Conservation (phyloP, 768 basidiomycete genomes). For the Tricholoma saponaceum region DNA sequence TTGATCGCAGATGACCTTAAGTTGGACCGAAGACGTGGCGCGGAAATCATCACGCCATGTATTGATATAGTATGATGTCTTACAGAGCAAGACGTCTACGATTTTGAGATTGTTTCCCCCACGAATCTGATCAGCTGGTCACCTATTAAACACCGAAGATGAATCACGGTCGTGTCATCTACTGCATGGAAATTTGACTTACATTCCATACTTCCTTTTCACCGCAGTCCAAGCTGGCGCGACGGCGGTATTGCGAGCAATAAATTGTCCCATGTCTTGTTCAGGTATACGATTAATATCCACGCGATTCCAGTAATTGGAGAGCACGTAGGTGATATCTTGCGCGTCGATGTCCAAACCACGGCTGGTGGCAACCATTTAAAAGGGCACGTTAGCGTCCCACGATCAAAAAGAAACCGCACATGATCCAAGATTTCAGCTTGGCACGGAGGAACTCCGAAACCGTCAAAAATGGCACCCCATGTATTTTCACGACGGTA, state of each 20-base stretch:
- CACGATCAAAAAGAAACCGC: constrained; percentile 24
- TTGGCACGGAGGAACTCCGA: constrained; percentile 87
- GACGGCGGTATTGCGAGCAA: constrained; percentile 52
- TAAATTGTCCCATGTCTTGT: constrained; percentile 80
- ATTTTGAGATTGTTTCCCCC: not conserved
- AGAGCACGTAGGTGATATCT: constrained; percentile 69
- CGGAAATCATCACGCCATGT: not conserved
- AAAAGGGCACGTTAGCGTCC: constrained; percentile 11
- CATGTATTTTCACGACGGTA: constrained; percentile 65
- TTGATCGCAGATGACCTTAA: not conserved
- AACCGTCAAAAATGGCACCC: constrained; percentile 76
- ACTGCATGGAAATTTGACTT: constrained; percentile 7
- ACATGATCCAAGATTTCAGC: constrained; percentile 81
- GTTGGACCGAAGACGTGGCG: not conserved
- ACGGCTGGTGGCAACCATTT: constrained; percentile 42
- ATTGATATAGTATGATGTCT: not conserved
- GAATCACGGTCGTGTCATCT: not conserved
- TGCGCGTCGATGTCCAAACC: constrained; percentile 69
- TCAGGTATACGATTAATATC: constrained; percentile 86
- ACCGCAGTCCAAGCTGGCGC: constrained; percentile 73
- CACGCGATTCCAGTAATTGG: constrained; percentile 75
- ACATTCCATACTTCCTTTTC: constrained; percentile 69
- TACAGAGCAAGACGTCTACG: not conserved
- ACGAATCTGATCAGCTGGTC: not conserved
- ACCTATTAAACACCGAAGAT: not conserved